Evolutionary conservation across 1,284 basidiomycete species (phyloP), one percentile per base, ranked within the genome.

Genomic region (Kalmanozyma brasiliensis): DNA sequence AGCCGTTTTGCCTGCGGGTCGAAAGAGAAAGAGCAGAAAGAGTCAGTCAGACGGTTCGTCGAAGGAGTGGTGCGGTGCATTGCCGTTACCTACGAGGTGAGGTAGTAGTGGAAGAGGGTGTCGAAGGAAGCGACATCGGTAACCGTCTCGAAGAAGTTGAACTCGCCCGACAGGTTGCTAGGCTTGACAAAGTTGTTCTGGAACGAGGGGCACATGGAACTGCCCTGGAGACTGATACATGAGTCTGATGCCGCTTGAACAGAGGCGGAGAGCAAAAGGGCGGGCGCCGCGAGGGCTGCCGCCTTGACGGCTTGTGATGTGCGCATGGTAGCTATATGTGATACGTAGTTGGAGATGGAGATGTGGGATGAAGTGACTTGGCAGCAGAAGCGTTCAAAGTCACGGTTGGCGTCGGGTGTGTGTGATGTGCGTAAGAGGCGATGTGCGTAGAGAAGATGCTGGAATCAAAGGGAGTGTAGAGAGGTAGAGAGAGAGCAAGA

Each of bases 91-190:
- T 66, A 58, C 68, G 58, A 57, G 20, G 79, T 77, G 42, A 85
- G 79, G 73, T 85, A 85, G 32, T 62, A 60, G 7, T 80, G 52
- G 29, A 82, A 83, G 17, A 79, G 80, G 33, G 75, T 68, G 64
- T 84, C 84, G 52, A 84, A 84, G 8, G 82, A 77, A 1, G 77
- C 52, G 0, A 84, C 83, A 26, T 80, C 79, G 38, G 62, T 79
- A 26, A 84, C 83, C 9, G 49, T 58, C 10, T 76, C 19, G 65
- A 84, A 73, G 32, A 67, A 84, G 22, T 77, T 77, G 65, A 74
- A 84, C 16, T 82, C 72, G 49, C 73, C 52, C 11, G 83, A 77
- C 14, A 85, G 76, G 61, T 82, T 83, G 23, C 60, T 44, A 0
- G 83, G 83, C 52, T 79, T 74, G 55, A 85, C 61, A 44, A 57